These are phyloP conservation scores for Angomonas ambiguus DNA, from an alignment of 208 protist species.

Conservation along the genomic window DNA sequence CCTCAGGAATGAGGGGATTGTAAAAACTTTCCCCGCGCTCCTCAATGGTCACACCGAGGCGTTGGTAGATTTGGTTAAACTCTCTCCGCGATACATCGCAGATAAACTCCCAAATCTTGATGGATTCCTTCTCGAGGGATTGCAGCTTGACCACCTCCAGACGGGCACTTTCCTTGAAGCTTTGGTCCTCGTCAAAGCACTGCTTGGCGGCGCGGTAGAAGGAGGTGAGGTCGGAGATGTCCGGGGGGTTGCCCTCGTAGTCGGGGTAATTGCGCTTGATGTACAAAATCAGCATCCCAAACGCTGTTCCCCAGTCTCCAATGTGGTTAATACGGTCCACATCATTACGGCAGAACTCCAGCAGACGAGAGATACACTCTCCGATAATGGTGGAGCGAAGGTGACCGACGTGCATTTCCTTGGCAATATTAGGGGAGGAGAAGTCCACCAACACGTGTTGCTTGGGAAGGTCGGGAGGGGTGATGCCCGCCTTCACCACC, in stretches of 20 bases:
- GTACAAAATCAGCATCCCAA: slow-evolving; percentile 98
- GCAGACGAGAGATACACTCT: slow-evolving; percentile 90
- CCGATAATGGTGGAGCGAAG: slow-evolving; percentile 98
- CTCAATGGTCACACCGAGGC: slow-evolving; percentile 79
- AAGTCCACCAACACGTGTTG: slow-evolving; percentile 95
- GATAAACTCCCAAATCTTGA: slow-evolving; percentile 90
- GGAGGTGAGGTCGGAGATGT: slow-evolving; percentile 91
- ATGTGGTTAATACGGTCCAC: slow-evolving; percentile 97
- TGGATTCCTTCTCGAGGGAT: slow-evolving; percentile 65
- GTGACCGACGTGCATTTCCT: slow-evolving; percentile 99
- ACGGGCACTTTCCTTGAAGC: slow-evolving; percentile 91
- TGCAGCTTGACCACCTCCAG: slow-evolving; percentile 92
- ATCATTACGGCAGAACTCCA: slow-evolving; percentile 93
- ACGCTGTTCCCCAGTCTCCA: slow-evolving; percentile 98
- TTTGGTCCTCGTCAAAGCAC: slow-evolving; percentile 91
- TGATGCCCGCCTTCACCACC: slow-evolving; percentile 60
- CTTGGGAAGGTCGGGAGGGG: slow-evolving; percentile 51
- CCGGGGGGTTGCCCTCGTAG: slow-evolving; percentile 78
- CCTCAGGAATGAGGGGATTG: slow-evolving; percentile 88
- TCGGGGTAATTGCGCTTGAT: slow-evolving; percentile 92
- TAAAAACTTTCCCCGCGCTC: slow-evolving; percentile 97
- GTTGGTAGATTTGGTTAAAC: slow-evolving; percentile 92
- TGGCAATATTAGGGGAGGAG: slow-evolving; percentile 98
- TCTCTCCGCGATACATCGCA: slow-evolving; percentile 91
- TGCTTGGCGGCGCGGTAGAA: slow-evolving; percentile 96